Conservation (phyloP, 2,329 filamentous ascomycete species). For the Penicillium sp. region DNA sequence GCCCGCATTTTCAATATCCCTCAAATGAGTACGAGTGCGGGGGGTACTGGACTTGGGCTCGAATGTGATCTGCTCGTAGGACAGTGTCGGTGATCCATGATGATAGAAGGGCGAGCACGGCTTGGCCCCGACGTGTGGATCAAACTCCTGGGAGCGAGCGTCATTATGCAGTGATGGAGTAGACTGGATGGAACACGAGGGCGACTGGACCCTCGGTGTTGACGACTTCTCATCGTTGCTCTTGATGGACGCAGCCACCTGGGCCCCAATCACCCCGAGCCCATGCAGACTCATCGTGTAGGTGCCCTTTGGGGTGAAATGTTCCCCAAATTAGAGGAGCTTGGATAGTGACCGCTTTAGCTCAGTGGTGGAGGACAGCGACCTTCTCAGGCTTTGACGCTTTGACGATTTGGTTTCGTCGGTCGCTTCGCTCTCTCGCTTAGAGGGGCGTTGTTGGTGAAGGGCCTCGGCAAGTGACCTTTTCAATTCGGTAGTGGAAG, state of each 20-base stretch:
- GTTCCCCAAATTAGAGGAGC: constrained; percentile 8
- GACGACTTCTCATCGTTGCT: constrained; percentile 19
- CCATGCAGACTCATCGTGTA: constrained; percentile 23
- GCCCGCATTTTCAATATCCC: constrained; percentile 33
- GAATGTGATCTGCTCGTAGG: constrained; percentile 25
- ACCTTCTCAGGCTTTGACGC: constrained; percentile 9
- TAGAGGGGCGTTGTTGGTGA: constrained; percentile 4
- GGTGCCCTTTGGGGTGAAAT: neutral
- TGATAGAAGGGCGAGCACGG: constrained; percentile 44
- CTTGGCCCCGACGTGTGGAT: constrained; percentile 39
- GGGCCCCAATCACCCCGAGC: constrained; percentile 25
- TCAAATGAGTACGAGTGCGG: constrained; percentile 15
- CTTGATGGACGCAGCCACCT: constrained; percentile 24
- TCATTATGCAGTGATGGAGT: constrained; percentile 1
- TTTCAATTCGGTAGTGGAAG: constrained; percentile 1
- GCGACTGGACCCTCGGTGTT: constrained; percentile 8
- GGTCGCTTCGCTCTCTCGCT: neutral
- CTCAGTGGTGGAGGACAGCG: constrained; percentile 6
- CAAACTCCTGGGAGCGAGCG: constrained; percentile 28
- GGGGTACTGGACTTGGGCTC: constrained; percentile 18
- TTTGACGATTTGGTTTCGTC: constrained; percentile 9
- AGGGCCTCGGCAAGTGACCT: constrained; percentile 13
- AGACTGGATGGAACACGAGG: constrained; percentile 16
- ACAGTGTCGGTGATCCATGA: constrained; percentile 33
- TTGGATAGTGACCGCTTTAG: constrained; percentile 10